These are phyloP conservation scores for Populus hybrid DNA, from an alignment of 441 rosid species.

Conservation along the genomic window DNA sequence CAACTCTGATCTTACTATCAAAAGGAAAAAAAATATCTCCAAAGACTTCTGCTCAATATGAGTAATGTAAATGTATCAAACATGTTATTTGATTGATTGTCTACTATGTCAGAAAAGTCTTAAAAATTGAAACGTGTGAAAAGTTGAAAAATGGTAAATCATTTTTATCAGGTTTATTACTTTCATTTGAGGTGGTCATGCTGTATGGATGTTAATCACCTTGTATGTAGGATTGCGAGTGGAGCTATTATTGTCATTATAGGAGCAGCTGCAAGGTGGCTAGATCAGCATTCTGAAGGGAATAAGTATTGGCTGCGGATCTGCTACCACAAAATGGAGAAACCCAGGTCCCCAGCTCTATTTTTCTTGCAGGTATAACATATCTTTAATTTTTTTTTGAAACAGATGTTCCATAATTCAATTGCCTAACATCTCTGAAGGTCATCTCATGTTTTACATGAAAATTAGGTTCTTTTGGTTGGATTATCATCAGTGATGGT, in stretches of 20 bases:
- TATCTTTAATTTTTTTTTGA: conserved; percentile 19
- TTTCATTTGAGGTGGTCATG: conserved; percentile 16
- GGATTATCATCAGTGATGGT: conserved; percentile 81
- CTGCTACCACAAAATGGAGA: conserved; percentile 44
- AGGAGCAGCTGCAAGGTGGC: conserved; percentile 79
- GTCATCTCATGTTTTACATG: conserved; percentile 21
- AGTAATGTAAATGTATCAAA: background rate
- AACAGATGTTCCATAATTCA: background rate
- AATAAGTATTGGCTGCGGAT: conserved; percentile 68
- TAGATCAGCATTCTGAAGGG: conserved; percentile 58
- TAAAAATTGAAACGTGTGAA: background rate
- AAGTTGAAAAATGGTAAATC: background rate
- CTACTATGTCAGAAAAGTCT: background rate
- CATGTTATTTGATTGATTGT: background rate
- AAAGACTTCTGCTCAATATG: background rate
- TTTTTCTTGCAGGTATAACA: conserved; percentile 67
- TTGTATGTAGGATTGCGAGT: conserved; percentile 60
- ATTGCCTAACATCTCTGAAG: conserved; percentile 7
- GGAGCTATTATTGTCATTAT: conserved; percentile 62
- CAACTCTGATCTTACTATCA: background rate
- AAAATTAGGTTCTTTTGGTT: conserved; percentile 63
- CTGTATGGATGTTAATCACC: conserved; percentile 16
- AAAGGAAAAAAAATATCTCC: background rate
- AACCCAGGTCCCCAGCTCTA: conserved; percentile 50
- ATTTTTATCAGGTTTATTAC: background rate